Base-by-base conservation (phyloP, 805 yeast genomes). In the Candida dajiaensis region DNA sequence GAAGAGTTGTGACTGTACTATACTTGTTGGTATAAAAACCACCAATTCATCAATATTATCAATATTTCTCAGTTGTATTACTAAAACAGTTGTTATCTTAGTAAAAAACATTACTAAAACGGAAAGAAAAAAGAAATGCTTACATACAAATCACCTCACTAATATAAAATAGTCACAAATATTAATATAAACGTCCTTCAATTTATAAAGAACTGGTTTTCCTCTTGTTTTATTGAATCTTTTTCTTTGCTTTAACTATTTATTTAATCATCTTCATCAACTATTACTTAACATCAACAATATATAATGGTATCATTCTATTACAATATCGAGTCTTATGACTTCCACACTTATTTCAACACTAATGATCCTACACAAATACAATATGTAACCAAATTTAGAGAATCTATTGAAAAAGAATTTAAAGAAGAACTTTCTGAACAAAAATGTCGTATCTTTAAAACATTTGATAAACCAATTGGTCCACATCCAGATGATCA, bases 401-500 rank as follows among this genome's bases (percentile, higher is more conserved):
- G 74, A 45, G 70, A 67, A 23, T 61, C 66, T 44, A 67, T 78
- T 3, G 56, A 61, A 26, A 44, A 57, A 43, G 74, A 72, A 42
- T 74, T 78, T 51, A 67, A 71, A 6, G 42, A 57, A 15, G 79
- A 76, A 43, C 50, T 69, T 23, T 49, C 50, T 18, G 54, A 58
- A 2, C 78, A 77, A 2, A 58, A 63, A 20, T 63, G 75, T 11
- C 54, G 77, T 45, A 67, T 76, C 4, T 67, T 69, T 59, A 69
- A 69, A 47, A 62, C 74, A 26, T 74, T 75, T 70, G 73, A 72
- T 35, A 59, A 62, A 38, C 74, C 79, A 22, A 56, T 79, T 25
- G 85, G 85, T 1, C 84, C 85, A 2, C 83, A 79, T 51, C 80
- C 83, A 0, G 55, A 57, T 18, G 61, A 50, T 0, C 62, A 72